Conservation (phyloP, 768 basidiomycete genomes). For the Butyriboletus loyo region DNA sequence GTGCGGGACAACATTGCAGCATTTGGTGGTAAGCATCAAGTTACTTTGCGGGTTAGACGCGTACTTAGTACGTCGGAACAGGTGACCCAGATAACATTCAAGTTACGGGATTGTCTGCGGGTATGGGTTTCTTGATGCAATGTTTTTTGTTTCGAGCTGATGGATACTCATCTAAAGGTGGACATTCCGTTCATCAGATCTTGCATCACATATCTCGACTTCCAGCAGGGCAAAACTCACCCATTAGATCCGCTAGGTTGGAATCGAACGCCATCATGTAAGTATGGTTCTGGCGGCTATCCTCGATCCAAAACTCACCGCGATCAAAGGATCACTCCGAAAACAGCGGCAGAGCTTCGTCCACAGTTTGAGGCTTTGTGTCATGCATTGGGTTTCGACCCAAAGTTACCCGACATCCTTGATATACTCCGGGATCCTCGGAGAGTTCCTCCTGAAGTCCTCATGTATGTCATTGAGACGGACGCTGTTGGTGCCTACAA, state of each 20-base stretch:
- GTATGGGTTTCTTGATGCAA: conserved; percentile 19
- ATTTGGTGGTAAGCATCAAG: conserved; percentile 55
- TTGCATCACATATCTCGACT: conserved; percentile 66
- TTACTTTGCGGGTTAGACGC: not conserved
- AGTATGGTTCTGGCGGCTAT: conserved; percentile 16
- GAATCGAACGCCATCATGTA: conserved; percentile 76
- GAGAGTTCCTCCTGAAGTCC: conserved; percentile 43
- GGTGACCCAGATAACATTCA: conserved; percentile 61
- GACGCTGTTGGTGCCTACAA: conserved; percentile 48
- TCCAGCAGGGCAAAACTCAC: conserved; percentile 51
- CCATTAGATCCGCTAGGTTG: conserved; percentile 62
- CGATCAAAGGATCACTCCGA: conserved; percentile 46
- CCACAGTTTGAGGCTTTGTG: conserved; percentile 66
- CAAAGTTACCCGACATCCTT: conserved; percentile 46
- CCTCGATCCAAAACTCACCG: not conserved
- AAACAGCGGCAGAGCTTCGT: conserved; percentile 54
- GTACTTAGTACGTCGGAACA: conserved; percentile 19
- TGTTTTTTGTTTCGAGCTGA: not conserved
- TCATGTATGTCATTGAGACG: conserved; percentile 58
- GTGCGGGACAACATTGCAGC: conserved; percentile 59
- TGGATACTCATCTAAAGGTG: conserved; percentile 38
- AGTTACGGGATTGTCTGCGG: conserved; percentile 67
- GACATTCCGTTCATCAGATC: conserved; percentile 71
- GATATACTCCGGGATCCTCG: conserved; percentile 45
- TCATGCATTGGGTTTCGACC: conserved; percentile 51